phyloP scores from a whole-genome alignment of 208 protist genomes.

The Trypanosoma theileri region DNA sequence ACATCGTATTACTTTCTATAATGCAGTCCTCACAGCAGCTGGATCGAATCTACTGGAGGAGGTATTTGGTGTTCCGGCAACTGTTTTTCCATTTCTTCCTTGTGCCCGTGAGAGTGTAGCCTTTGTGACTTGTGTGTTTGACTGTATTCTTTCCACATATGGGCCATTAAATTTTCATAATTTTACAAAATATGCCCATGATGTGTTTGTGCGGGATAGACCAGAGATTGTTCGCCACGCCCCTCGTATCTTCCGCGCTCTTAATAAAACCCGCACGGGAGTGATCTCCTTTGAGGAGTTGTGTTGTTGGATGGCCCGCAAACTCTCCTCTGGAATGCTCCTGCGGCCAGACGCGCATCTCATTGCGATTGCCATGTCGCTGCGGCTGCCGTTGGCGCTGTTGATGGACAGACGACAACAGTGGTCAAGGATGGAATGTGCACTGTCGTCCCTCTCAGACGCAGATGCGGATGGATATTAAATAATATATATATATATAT shows the following conservation, averaged over 20 bases:
- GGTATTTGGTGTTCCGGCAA: constrained; percentile 84
- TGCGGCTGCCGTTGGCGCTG: constrained; percentile 71
- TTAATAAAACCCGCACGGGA: constrained; percentile 74
- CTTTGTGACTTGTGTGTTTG: constrained; percentile 57
- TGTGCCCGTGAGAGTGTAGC: constrained; percentile 76
- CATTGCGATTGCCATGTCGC: constrained; percentile 65
- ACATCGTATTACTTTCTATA: constrained; percentile 68
- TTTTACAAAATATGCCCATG: constrained; percentile 57
- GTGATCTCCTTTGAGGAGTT: constrained; percentile 86
- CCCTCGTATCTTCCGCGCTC: constrained; percentile 75
- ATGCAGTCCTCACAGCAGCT: constrained; percentile 59
- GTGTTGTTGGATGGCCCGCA: constrained; percentile 81
- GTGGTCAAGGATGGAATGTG: constrained; percentile 55
- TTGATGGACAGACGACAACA: constrained; percentile 52
- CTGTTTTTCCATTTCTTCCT: constrained; percentile 80
- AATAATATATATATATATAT: constrained; percentile 25
- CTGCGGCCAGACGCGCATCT: constrained; percentile 68
- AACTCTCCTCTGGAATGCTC: constrained; percentile 72
- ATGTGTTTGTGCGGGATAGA: constrained; percentile 65
- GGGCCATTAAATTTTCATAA: constrained; percentile 56
- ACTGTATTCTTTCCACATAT: constrained; percentile 59
- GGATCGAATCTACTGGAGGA: constrained; percentile 80
- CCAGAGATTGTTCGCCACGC: constrained; percentile 70
- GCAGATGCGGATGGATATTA: constrained; percentile 12
- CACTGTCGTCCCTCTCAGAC: constrained; percentile 60